Percentiles rank a stretch among this genome's conserved stretches.
Evolutionary conservation across 2,329 filamentous ascomycete genomes (phyloP).

Genomic region (Penicillium sp.): DNA sequence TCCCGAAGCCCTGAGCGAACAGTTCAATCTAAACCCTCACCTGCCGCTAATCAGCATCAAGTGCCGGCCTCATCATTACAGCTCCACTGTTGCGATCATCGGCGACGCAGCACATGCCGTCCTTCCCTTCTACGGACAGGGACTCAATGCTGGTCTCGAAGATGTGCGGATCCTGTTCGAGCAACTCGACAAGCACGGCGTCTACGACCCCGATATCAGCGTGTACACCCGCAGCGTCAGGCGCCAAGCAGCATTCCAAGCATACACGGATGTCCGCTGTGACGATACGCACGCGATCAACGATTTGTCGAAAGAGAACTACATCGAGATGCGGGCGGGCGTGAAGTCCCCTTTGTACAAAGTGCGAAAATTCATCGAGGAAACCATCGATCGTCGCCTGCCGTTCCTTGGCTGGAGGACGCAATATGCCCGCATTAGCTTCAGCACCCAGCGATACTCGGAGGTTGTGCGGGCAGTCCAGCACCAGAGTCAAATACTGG

Average conservation of each 20-base stretch:
- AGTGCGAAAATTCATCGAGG: conserved; percentile 79
- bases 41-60: conserved; percentile 91
- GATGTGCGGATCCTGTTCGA: conserved; percentile 86
- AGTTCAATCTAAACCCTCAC: conserved; percentile 79
- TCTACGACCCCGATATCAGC: conserved; percentile 30
- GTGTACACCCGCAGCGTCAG: conserved; percentile 45
- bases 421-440: conserved; percentile 87
- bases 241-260: conserved; percentile 53
- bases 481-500: conserved; percentile 61
- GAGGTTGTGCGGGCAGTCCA: conserved; percentile 69
- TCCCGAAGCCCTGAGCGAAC: conserved; percentile 61
- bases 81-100: conserved; percentile 71
- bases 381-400: conserved; percentile 69
- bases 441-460: conserved; percentile 86
- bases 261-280: conserved; percentile 70
- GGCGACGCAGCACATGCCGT: conserved; percentile 96
- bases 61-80: conserved; percentile 81
- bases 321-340: conserved; percentile 85
- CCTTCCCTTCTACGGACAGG: conserved; percentile 97
- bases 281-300: conserved; percentile 86
- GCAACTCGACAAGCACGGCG: conserved; percentile 65
- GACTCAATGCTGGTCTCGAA: conserved; percentile 94
- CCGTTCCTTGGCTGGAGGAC: conserved; percentile 83
- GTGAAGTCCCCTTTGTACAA: conserved; percentile 75
- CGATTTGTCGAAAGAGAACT: conserved; percentile 84